Conservation (phyloP, 768 basidiomycete genomes). For the Candolleomyces aberdarensis region DNA sequence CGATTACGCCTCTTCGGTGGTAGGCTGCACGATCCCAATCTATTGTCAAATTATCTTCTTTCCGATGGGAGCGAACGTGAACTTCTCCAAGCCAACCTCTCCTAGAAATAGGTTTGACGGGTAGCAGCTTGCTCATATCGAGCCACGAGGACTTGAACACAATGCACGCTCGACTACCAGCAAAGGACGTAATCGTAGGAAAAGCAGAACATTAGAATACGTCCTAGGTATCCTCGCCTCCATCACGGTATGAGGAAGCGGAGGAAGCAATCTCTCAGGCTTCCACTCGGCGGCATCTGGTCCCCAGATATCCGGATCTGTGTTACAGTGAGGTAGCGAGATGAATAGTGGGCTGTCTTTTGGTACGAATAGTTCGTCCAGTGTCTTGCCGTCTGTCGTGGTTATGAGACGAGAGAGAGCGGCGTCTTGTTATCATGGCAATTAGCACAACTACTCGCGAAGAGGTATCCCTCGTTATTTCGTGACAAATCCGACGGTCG, state of each 20-base stretch:
- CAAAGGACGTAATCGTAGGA: slow-evolving; percentile 1
- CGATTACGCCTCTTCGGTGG: neutral
- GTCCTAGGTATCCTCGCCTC: slow-evolving; percentile 40
- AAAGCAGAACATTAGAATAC: slow-evolving; percentile 27
- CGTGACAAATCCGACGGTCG: neutral
- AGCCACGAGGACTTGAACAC: slow-evolving; percentile 7
- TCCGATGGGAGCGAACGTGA: neutral
- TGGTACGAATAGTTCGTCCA: slow-evolving; percentile 30
- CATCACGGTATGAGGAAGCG: slow-evolving; percentile 20
- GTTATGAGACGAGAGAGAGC: slow-evolving; percentile 20
- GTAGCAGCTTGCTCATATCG: slow-evolving; percentile 1
- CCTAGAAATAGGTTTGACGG: neutral
- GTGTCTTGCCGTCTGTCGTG: slow-evolving; percentile 20
- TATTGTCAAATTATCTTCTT: slow-evolving; percentile 9
- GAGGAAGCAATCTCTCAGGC: slow-evolving; percentile 45
- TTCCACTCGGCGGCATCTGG: slow-evolving; percentile 45
- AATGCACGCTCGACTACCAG: slow-evolving; percentile 8
- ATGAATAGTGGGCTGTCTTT: slow-evolving; percentile 29
- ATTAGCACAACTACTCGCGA: slow-evolving; percentile 14
- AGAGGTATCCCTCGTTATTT: neutral
- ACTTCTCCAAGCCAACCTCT: neutral
- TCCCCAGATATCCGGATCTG: slow-evolving; percentile 42
- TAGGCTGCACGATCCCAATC: slow-evolving; percentile 3
- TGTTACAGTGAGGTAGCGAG: slow-evolving; percentile 35
- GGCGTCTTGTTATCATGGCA: slow-evolving; percentile 15